Evolutionary conservation across 2,329 filamentous ascomycete genomes (phyloP).

Genomic region (Cladobotryum protrusum): DNA sequence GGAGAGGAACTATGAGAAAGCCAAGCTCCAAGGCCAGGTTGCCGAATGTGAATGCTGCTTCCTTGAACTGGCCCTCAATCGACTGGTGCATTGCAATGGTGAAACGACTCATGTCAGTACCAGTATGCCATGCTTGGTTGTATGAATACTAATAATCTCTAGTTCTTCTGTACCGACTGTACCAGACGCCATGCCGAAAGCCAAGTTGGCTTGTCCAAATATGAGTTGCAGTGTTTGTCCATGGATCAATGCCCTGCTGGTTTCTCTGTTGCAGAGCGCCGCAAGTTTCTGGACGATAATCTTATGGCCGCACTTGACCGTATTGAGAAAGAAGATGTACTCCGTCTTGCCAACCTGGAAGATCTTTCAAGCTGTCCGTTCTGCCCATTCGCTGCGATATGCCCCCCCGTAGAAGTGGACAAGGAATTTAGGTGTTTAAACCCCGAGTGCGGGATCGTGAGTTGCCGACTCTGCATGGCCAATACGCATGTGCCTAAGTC

Average conservation of each 20-base stretch:
- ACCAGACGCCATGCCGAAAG: constrained; percentile 58
- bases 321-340: constrained; percentile 63
- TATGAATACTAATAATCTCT: constrained; percentile 9
- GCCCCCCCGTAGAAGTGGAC: constrained; percentile 58
- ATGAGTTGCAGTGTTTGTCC: constrained; percentile 65
- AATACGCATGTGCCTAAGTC: constrained; percentile 66
- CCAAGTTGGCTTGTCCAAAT: constrained; percentile 62
- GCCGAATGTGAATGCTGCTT: constrained; percentile 72
- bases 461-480: constrained; percentile 61
- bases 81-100: constrained; percentile 62
- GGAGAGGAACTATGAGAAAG: constrained; percentile 33
- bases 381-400: constrained; percentile 73
- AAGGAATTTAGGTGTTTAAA: constrained; percentile 69
- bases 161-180: constrained; percentile 65
- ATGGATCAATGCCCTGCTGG: constrained; percentile 56
- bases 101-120: constrained; percentile 42
- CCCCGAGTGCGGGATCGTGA: constrained; percentile 55
- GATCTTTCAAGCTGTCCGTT: constrained; percentile 73
- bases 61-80: constrained; percentile 56
- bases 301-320: constrained; percentile 58
- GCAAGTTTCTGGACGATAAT: constrained; percentile 51
- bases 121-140: not conserved
- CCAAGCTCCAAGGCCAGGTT: constrained; percentile 45
- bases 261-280: constrained; percentile 52
- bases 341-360: constrained; percentile 65